Percentiles rank a stretch among this genome's conserved stretches.
phyloP scores from a whole-genome alignment of 2,329 filamentous ascomycete genomes.

The Aspergillus japonicus region DNA sequence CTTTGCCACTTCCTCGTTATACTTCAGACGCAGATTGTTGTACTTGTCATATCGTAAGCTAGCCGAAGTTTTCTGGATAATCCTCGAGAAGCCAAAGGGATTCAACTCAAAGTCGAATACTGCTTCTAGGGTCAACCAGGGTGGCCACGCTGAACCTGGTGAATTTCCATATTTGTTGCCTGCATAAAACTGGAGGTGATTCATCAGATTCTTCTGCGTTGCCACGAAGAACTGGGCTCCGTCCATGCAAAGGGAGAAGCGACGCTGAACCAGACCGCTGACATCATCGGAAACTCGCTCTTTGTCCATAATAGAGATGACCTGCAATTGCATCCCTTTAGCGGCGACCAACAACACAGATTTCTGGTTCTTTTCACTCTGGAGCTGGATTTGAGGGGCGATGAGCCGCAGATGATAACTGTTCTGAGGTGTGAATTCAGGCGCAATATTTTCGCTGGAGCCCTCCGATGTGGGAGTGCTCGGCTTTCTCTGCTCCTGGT shows the following conservation, averaged over 20 bases:
- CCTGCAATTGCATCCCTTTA: conserved; percentile 97
- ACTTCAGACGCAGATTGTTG: conserved; percentile 94
- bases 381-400: conserved; percentile 94
- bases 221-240: conserved; percentile 98
- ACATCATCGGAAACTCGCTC: conserved; percentile 87
- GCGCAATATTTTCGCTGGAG: conserved; percentile 72
- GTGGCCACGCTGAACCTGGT: conserved; percentile 85
- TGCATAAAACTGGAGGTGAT: conserved; percentile 87
- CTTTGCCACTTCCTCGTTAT: conserved; percentile 85
- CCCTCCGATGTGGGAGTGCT: conserved; percentile 44
- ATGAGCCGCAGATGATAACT: conserved; percentile 94
- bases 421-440: conserved; percentile 86
- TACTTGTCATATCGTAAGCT: conserved; percentile 96
- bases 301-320: conserved; percentile 97
- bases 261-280: conserved; percentile 89
- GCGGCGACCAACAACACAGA: conserved; percentile 95
- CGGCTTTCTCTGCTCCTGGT: conserved; percentile 44
- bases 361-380: conserved; percentile 97
- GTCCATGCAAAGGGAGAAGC: conserved; percentile 94
- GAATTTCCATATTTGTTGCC: conserved; percentile 89
- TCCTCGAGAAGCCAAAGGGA: conserved; percentile 95
- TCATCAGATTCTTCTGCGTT: conserved; percentile 85
- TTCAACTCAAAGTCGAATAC: conserved; percentile 96
- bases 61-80: conserved; percentile 94
- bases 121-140: conserved; percentile 96